Base-by-base conservation (phyloP, 768 basidiomycete genomes). In the Leccinum fibrillosum region DNA sequence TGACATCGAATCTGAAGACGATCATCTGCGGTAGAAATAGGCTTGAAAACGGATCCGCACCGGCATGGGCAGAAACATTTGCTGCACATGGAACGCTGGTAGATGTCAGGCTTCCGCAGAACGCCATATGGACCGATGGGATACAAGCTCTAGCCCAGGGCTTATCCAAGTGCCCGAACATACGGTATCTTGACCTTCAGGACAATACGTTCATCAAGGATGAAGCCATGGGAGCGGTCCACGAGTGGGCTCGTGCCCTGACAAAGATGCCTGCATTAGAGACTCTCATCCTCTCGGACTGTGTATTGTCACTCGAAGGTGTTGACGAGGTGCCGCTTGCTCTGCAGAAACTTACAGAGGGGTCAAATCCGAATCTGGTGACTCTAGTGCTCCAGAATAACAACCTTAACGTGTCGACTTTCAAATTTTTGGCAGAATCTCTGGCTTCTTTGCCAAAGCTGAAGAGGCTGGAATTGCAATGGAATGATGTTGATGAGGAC, bases 21-120 rank as follows among this genome's bases (percentile, higher is more conserved):
- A 80, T 98, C 64, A 85, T 95, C 61, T 98, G 97, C 74, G 96
- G 97, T 15, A 86, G 96, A 57, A 99, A 98, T 75, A 84, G 97
- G n/a, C 79, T 98, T 37, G 94, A 98, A 77, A 86, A 94, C 64
- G 94, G 92, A 48, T 89, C 88, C 3, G 92, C 96, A 8, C 60
- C 76, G 0, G 81, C 81, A 6, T 98, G 92, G 90, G 93, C 92
- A 1, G 82, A 86, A 39, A 95, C 96, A 4, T 96, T 96, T 68
- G 85, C 85, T 1, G 90, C 84, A 37, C 94, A 97, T 68, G 86
- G 83, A 7, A 85, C 85, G 6, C 82, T 99, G 32, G 78, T 78
- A 53, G 92, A 97, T 63, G 88, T 98, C 30, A 83, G 90, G 57
- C 88, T 98, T 86, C 90, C 92, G n/a, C 95, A 98, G 78, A 98